Base-by-base conservation (phyloP, 2,329 filamentous ascomycete species). In the Diplodia seriata region DNA sequence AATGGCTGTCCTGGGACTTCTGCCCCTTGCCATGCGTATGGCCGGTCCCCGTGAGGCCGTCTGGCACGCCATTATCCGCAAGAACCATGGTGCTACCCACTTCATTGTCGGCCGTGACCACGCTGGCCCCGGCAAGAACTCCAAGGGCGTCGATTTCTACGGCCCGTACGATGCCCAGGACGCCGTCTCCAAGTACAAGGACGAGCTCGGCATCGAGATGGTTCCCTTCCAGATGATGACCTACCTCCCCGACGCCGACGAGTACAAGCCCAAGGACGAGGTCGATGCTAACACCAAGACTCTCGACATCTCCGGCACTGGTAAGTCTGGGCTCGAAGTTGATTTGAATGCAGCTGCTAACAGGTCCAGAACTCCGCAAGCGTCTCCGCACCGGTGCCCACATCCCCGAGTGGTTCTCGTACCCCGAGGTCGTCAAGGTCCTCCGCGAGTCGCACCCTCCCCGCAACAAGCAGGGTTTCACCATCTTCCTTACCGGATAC, bases 171-270 rank as follows among this genome's bases (percentile, higher is more conserved):
- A 99, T 77, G 95, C 95, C 14, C 95, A 99, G 85, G 87, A 94
- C 77, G 92, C 94, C 31, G 94, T 99, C 69, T 93, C 97, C 86
- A 93, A 97, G 85, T 97, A 97, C 88, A 90, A 90, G 78, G 89
- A 93, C 73, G 95, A 99, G 87, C 91, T 99, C 70, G 95, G 94
- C 76, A 99, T 99, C 78, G 93, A 97, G 85, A 95, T 99, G 77
- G 95, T 99, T 72, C 93, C 95, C 73, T 99, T 99, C 90, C 94
- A 98, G 85, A 93, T 96, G 89, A 97, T 99, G 90, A 98, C 96
- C 71, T 99, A 98, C 84, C 90, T 98, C 69, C 95, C 95, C 73
- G 95, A 98, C 83, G 90, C 89, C 78, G 95, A 99, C 81, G 95
- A 98, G 86, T 99, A 99, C 86, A 89, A 88, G 75, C 95, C 95